phyloP scores from a whole-genome alignment of 352 stramenopile species.

The Pythium phragmitis region DNA sequence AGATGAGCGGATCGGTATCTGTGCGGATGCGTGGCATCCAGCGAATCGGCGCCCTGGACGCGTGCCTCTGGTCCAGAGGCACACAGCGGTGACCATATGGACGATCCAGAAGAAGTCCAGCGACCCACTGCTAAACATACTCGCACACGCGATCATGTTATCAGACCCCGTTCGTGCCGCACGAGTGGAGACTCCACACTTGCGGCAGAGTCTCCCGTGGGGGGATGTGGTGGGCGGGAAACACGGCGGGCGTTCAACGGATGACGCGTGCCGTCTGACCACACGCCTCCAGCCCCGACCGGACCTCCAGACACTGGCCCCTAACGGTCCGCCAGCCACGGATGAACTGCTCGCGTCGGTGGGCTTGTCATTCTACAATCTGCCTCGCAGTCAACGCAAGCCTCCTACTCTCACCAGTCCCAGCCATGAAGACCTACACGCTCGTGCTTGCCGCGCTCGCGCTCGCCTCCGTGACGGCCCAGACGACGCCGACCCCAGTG shows the following conservation, averaged over 20 bases:
- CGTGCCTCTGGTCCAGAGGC: constrained; percentile 2
- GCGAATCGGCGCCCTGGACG: constrained; percentile 8
- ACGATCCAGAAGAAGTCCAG: neutral
- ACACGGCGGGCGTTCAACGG: neutral
- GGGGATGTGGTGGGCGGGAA: neutral
- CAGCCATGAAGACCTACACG: constrained; percentile 28
- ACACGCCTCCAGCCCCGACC: too few relatives aligned
- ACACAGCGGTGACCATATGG: neutral
- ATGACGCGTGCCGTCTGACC: neutral
- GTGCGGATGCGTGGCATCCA: constrained; percentile 5
- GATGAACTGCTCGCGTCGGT: neutral
- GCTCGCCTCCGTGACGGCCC: constrained; percentile 17
- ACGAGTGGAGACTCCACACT: neutral
- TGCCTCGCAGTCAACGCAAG: constrained; percentile 2
- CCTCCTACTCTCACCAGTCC: neutral
- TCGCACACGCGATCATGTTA: neutral
- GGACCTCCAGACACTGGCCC: neutral
- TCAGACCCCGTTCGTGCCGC: neutral
- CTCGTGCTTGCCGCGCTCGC: constrained; percentile 18
- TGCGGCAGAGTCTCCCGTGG: neutral
- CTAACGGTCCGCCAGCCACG: neutral
- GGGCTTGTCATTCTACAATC: constrained; percentile 19
- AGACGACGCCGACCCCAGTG: constrained; percentile 3
- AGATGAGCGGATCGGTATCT: too few relatives aligned
- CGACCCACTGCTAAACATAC: neutral